phyloP scores from a whole-genome alignment of 148 eudicot species.

The Spergularia marina region DNA sequence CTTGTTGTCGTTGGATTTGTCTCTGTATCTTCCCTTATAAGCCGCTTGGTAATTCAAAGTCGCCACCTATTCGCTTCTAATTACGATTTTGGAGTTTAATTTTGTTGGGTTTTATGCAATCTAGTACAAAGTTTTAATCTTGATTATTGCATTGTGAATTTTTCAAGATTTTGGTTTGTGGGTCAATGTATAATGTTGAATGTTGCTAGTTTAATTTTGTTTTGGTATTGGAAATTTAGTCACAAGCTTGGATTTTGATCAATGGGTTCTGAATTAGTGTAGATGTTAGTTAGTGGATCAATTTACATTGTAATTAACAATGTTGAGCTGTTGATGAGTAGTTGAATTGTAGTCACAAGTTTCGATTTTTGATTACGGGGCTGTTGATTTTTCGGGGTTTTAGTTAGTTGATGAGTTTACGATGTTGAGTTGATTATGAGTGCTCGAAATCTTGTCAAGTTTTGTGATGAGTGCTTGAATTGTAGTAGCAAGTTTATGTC shows the following conservation, averaged over 20 bases:
- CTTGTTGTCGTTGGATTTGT: conserved; percentile 49
- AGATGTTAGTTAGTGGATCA: not conserved
- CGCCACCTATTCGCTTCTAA: not conserved
- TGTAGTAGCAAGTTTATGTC: not conserved
- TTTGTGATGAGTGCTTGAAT: too few relatives aligned
- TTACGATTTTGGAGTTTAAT: not conserved
- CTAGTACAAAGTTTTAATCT: not conserved
- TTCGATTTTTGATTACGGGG: not conserved
- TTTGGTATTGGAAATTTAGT: not conserved
- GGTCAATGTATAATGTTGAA: not conserved
- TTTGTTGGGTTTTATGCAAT: not conserved
- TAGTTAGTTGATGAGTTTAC: not conserved
- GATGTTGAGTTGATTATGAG: not conserved
- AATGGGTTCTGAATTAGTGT: not conserved
- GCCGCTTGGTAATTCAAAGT: conserved; percentile 50
- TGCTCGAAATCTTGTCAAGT: too few relatives aligned
- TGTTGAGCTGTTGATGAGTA: not conserved
- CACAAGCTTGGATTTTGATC: not conserved
- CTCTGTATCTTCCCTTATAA: conserved; percentile 53
- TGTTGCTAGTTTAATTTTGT: not conserved
- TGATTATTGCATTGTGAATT: not conserved
- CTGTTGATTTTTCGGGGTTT: not conserved
- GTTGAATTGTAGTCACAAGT: not conserved
- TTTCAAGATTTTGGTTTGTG: not conserved
- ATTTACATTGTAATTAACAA: not conserved